Base-by-base conservation (phyloP, 129 eudicot genomes). In the Artemisia annua region DNA sequence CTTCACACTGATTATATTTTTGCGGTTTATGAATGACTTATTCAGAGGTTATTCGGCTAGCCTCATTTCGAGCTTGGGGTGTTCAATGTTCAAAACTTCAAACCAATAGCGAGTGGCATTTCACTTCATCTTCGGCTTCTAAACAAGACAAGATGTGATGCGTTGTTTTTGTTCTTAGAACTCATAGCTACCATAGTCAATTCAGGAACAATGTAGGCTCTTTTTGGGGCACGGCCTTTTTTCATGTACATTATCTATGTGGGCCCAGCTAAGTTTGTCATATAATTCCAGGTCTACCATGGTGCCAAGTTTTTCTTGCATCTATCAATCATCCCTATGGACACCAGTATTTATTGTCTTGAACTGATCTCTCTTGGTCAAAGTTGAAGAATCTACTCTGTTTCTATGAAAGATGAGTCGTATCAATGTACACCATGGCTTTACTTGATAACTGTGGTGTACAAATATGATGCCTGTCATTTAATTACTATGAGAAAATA, bases 341-440 rank as follows among this genome's bases (percentile, higher is more conserved):
- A 20, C 46, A 60, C 69, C 69, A 16, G 12, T 64, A 64, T 64
- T 64, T 43, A 64, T 14, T 64, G 69, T 43, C 50, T 16, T 64
- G 17, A 44, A 43, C 12, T 66, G 70, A 66, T 66, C 16, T 18
- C 19, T 46, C 71, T 18, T 66, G 55, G 54, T 44, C 53, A 66
- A 65, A 65, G 12, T 18, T 43, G 46, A 15, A 64, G 24, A 64
- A 64, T 43, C 32, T 3, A 14, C 18, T 62, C 46, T 62, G 43
- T 35, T 17, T 59, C 4, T 14, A 59, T 59, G 43, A 59, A 59
- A 22, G 7, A 20, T 59, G 11, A 5, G 6, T 35, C 43, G 8
- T 6, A 6, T 6, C 5, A 32, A 35, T 35, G 43, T 35, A 7
- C 46, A 39, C 46, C 46, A 8, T 7, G 10, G 9, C 46, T 39